phyloP scores from a whole-genome alignment of 208 protist species.

The Trypanosoma conorhini region DNA sequence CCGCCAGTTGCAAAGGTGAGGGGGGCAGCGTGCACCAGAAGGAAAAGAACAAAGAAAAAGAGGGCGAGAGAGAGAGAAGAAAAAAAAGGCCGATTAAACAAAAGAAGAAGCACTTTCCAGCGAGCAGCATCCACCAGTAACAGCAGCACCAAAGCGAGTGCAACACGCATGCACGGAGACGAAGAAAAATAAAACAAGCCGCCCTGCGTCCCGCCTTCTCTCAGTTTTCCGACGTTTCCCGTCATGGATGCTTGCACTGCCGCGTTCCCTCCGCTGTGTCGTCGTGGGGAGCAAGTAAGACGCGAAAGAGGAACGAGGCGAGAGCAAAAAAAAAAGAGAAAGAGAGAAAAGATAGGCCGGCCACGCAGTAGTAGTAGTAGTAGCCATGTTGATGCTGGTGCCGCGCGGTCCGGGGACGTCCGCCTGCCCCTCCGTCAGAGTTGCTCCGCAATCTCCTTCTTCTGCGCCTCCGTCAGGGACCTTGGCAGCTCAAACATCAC shows the following conservation, averaged over 20 bases:
- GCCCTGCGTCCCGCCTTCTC: no score
- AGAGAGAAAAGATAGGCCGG: not conserved
- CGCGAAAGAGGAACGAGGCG: not conserved
- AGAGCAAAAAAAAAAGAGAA: not conserved
- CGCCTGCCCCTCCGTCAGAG: slow-evolving; percentile 8
- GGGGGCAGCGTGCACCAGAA: not conserved
- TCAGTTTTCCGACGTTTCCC: not conserved
- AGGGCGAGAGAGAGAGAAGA: slow-evolving; percentile 2
- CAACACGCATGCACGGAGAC: not conserved
- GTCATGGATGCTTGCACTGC: not conserved
- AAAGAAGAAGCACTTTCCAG: not conserved
- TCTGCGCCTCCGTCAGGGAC: slow-evolving; percentile 51
- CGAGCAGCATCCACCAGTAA: not conserved
- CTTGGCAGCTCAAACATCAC: slow-evolving; percentile 80
- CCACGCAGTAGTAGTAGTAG: not conserved
- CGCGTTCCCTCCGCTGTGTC: not conserved
- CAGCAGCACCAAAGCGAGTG: not conserved
- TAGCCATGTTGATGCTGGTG: not conserved
- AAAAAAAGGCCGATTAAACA: slow-evolving; percentile 18
- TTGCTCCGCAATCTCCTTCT: slow-evolving; percentile 33
- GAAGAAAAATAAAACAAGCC: no score
- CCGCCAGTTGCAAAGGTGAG: not conserved
- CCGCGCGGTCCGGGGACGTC: not conserved
- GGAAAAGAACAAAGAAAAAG: slow-evolving; percentile 2
- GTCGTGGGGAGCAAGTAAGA: not conserved